Conservation (phyloP, 2,329 filamentous ascomycete genomes). For the Trichoderma koningii region DNA sequence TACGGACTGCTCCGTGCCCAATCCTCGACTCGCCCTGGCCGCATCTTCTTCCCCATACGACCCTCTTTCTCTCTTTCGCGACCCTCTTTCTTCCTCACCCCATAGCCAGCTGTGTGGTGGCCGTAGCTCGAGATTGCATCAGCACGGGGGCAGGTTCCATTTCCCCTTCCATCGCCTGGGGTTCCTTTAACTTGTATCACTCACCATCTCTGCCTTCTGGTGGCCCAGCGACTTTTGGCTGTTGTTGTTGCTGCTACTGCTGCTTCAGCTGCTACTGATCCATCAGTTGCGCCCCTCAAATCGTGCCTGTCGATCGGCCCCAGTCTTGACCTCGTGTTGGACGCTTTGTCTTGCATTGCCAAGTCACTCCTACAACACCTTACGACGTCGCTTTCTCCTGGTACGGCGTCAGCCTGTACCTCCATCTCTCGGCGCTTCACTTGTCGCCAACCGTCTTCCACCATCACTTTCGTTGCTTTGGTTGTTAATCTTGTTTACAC, state of each 20-base stretch:
- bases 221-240: neutral
- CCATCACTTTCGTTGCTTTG: conserved; percentile 20
- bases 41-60: conserved; percentile 23
- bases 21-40: conserved; percentile 13
- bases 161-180: conserved; percentile 9
- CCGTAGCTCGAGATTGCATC: conserved; percentile 27
- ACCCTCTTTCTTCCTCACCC: conserved; percentile 10
- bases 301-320: conserved; percentile 29
- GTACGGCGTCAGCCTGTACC: neutral
- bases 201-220: conserved; percentile 8
- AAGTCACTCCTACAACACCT: neutral
- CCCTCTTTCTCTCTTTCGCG: conserved; percentile 14
- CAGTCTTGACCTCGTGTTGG: conserved; percentile 12
- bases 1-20: conserved; percentile 15
- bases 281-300: conserved; percentile 18
- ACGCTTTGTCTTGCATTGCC: conserved; percentile 16
- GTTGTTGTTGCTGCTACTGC: neutral
- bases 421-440: conserved; percentile 24
- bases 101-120: conserved; percentile 25
- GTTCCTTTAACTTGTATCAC: neutral
- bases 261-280: conserved; percentile 18
- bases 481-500: neutral
- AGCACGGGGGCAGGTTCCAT: conserved; percentile 29
- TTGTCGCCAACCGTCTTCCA: conserved; percentile 13
- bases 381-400: conserved; percentile 25